A percentile compares a stretch with the other conserved stretches of the same genome.
phyloP scores from a whole-genome alignment of 83 land plant species.

The Larix sibirica region DNA sequence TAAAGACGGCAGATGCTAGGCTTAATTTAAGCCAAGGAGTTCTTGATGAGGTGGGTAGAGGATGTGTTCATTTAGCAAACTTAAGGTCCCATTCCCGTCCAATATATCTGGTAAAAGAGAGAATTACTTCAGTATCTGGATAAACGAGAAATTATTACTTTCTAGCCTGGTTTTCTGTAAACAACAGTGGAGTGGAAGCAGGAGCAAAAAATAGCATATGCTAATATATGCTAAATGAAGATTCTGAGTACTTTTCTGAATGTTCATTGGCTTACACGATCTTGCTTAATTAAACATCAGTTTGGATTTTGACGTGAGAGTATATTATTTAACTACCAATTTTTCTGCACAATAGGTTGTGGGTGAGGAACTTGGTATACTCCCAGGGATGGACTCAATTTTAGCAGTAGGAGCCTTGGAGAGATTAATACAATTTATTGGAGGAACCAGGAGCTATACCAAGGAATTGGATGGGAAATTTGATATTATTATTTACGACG shows the following conservation, averaged over 20 bases:
- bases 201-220: neutral
- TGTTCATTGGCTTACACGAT: neutral
- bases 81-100: neutral
- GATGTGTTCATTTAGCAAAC: conserved; percentile 10
- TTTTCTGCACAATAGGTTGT: conserved; percentile 55
- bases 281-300: conserved; percentile 1
- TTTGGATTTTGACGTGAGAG: conserved; percentile 13
- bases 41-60: conserved; percentile 81
- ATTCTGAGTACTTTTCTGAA: neutral
- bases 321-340: neutral
- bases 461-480: conserved; percentile 35
- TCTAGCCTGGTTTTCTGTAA: neutral
- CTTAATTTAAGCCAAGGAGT: conserved; percentile 91
- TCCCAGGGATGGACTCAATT: conserved; percentile 95
- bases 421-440: conserved; percentile 46
- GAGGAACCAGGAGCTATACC: conserved; percentile 23
- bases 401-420: conserved; percentile 64
- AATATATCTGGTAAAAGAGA: neutral
- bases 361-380: conserved; percentile 92
- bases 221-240: neutral
- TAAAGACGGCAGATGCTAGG: conserved; percentile 84
- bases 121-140: too few relatives aligned
- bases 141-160: too few relatives aligned
- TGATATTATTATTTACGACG: conserved; percentile 88
- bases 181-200: neutral